Evolutionary conservation across 108 stramenopile species (phyloP).

Genomic region (Bacterosira constricta): DNA sequence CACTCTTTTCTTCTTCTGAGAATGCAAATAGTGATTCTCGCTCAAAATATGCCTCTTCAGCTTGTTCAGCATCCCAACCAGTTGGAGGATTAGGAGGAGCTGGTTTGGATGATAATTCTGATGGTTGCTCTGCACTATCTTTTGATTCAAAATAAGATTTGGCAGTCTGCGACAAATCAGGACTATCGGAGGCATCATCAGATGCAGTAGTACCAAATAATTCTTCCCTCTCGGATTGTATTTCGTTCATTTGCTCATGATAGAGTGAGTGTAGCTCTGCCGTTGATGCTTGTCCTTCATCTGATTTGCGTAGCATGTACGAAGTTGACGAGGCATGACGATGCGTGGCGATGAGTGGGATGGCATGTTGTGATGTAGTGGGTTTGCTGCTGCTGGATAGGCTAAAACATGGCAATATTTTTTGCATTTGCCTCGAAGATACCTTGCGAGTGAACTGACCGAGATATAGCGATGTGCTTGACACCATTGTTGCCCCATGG

Average conservation of each 20-base stretch:
- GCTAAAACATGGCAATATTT: background rate
- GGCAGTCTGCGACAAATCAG: slow-evolving; percentile 23
- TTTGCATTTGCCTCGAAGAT: background rate
- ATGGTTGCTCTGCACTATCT: background rate
- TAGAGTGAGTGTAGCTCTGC: slow-evolving; percentile 43
- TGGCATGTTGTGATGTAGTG: no score
- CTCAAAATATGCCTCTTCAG: slow-evolving; percentile 60
- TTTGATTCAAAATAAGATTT: slow-evolving; percentile 4
- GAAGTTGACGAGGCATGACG: background rate
- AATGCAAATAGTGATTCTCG: slow-evolving; percentile 74
- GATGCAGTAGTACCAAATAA: slow-evolving; percentile 23
- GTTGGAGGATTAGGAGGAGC: slow-evolving; percentile 7
- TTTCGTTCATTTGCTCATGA: slow-evolving; percentile 48
- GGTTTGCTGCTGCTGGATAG: no score
- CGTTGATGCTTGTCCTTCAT: background rate
- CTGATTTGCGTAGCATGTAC: background rate
- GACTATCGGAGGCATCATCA: slow-evolving; percentile 7
- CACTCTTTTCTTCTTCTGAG: slow-evolving; percentile 60
- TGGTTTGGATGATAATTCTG: background rate
- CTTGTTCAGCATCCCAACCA: slow-evolving; percentile 46
- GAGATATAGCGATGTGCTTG: background rate
- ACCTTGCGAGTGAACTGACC: no score
- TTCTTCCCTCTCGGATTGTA: slow-evolving; percentile 30
- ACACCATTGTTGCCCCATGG: background rate
- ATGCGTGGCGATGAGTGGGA: background rate